A percentile compares a stretch with the other conserved stretches of the same genome.
phyloP scores from a whole-genome alignment of 352 stramenopile genomes.

The Globisporangium spinosum region DNA sequence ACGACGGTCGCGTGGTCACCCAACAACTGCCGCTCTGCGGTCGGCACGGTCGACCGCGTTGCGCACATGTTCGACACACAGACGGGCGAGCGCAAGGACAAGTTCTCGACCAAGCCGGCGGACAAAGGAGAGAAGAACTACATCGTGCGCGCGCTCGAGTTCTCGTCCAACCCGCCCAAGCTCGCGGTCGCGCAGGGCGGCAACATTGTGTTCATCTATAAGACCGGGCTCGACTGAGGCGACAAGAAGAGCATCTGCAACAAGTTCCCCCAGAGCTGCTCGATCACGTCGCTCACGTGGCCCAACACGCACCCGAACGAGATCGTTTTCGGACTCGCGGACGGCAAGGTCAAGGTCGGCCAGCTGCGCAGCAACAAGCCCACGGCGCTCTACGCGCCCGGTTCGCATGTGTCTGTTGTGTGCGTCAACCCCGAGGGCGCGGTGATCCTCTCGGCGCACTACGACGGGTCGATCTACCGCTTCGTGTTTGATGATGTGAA shows the following conservation, averaged over 20 bases:
- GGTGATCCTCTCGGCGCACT: constrained; percentile 87
- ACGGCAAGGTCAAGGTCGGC: constrained; percentile 93
- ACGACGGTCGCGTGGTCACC: constrained; percentile 91
- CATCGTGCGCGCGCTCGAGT: constrained; percentile 88
- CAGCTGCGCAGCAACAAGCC: constrained; percentile 93
- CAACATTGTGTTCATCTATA: constrained; percentile 97
- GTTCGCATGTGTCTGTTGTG: constrained; percentile 82
- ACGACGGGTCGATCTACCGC: constrained; percentile 91
- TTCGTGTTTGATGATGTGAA: constrained; percentile 90
- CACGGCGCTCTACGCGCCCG: constrained; percentile 84
- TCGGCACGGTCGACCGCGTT: constrained; percentile 92
- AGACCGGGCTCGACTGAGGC: constrained; percentile 90
- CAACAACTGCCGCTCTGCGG: constrained; percentile 90
- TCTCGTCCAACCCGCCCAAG: constrained; percentile 92
- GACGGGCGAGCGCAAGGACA: constrained; percentile 91
- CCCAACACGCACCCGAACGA: constrained; percentile 89
- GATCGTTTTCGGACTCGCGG: constrained; percentile 91
- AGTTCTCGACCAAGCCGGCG: constrained; percentile 94
- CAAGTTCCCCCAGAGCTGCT: constrained; percentile 88
- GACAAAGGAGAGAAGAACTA: constrained; percentile 95
- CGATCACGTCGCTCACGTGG: constrained; percentile 90
- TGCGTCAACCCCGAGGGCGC: constrained; percentile 86
- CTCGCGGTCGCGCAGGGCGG: constrained; percentile 94
- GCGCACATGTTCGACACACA: constrained; percentile 92
- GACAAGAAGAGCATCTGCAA: constrained; percentile 97